A percentile compares a stretch with the other conserved stretches of the same genome.
phyloP scores from a whole-genome alignment of 2,329 filamentous ascomycete species.

The Elsinoe batatas region DNA sequence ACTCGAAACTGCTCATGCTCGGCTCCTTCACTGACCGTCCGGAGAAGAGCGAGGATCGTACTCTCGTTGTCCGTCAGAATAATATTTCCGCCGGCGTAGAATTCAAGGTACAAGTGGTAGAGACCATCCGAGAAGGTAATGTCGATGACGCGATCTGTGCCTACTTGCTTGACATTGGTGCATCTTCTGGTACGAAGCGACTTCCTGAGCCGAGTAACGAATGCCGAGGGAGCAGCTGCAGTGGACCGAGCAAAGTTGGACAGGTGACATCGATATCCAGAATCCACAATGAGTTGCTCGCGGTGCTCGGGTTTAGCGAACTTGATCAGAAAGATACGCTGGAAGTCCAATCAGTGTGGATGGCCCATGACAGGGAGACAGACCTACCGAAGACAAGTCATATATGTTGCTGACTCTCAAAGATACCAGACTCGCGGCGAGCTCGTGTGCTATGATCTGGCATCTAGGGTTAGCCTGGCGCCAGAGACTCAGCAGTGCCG shows the following conservation, averaged over 20 bases:
- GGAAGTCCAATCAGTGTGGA: conserved; percentile 13
- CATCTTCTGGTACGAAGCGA: conserved; percentile 77
- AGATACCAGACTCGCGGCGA: conserved; percentile 63
- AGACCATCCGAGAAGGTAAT: conserved; percentile 85
- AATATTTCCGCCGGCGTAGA: conserved; percentile 92
- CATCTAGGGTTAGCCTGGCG: conserved; percentile 2
- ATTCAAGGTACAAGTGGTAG: conserved; percentile 83
- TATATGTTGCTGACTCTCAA: conserved; percentile 89
- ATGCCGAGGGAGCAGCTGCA: conserved; percentile 70
- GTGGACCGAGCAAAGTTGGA: conserved; percentile 85
- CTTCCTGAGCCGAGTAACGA: conserved; percentile 78
- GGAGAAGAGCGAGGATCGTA: conserved; percentile 70
- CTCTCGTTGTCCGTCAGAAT: conserved; percentile 79
- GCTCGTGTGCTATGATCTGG: conserved; percentile 89
- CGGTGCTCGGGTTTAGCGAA: conserved; percentile 83
- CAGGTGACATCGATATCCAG: conserved; percentile 89
- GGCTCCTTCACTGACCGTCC: conserved; percentile 69
- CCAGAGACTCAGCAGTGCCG: too few species aligned
- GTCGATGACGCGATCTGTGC: conserved; percentile 87
- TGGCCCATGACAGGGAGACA: neutral
- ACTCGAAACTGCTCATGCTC: conserved; percentile 75
- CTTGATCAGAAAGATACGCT: conserved; percentile 89
- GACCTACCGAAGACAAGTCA: conserved; percentile 69
- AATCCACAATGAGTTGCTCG: conserved; percentile 85
- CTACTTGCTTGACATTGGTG: conserved; percentile 72